Evolutionary conservation across 495 filamentous ascomycete species (phyloP), one percentile per base, ranked within the genome.

Genomic region (Diplogelasinospora grovesii): DNA sequence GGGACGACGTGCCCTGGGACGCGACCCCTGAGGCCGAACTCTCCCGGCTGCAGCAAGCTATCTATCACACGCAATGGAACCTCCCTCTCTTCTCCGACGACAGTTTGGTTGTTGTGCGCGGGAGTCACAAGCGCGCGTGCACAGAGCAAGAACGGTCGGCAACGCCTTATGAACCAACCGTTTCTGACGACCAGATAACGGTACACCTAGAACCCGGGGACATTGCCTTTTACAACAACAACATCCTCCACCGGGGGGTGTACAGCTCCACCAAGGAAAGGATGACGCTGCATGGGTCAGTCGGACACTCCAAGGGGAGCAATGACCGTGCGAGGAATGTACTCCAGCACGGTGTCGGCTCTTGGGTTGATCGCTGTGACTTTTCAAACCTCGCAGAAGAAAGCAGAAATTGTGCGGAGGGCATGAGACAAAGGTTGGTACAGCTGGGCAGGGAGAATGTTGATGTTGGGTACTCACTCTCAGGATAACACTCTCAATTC

Each of bases 161-260:
- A 6, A 74, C 61, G 16, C 75, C 78, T 0, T 79, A 73, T 43
- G 82, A 76, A 48, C n/a, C n/a, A n/a, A n/a, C n/a, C n/a, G n/a
- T n/a, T n/a, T n/a, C n/a, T n/a, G 42, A 54, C 0, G 39, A 60
- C 0, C 74, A 83, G 64, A 45, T 79, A 20, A 60, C 73, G 13
- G 86, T 90, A 21, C 42, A 60, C 56, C 54, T 89, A 47, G 60
- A 76, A 49, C 66, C 84, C 0, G 86, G 86, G 0, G 86, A 90
- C 57, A 70, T 81, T 6, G 82, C 84, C 24, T 93, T 93, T 53
- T 90, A 93, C 55, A 77, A 93, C 61, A 89, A 86, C 46, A 89
- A 93, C 63, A 90, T 93, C 37, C 45, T 90, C 55, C 86, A 93
- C 41, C 70, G 86, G 1, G 86, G 84, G 1, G 74, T 81, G n/a